phyloP scores from a whole-genome alignment of 2,329 filamentous ascomycete species.

The Podosphaera aphanis region DNA sequence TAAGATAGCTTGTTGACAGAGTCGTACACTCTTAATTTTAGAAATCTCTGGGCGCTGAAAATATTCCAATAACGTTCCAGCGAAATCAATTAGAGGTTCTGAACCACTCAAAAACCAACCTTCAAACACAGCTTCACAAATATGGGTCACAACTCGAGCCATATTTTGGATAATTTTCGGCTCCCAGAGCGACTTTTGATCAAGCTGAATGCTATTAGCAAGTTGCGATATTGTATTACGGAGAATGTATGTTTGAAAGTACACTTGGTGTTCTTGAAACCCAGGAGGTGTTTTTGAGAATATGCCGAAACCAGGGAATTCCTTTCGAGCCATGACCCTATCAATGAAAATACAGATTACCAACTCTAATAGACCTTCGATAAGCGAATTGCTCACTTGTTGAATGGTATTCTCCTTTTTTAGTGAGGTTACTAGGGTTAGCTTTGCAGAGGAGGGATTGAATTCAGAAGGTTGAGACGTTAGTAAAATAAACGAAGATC shows the following conservation, averaged over 20 bases:
- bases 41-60: slow-evolving; percentile 67
- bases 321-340: slow-evolving; percentile 64
- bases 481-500: slow-evolving; percentile 79
- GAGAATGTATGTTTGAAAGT: slow-evolving; percentile 79
- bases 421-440: slow-evolving; percentile 39
- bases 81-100: slow-evolving; percentile 62
- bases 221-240: slow-evolving; percentile 51
- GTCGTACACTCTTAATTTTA: slow-evolving; percentile 61
- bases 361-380: slow-evolving; percentile 56
- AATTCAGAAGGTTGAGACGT: slow-evolving; percentile 42
- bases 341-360: slow-evolving; percentile 63
- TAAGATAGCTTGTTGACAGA: slow-evolving; percentile 65
- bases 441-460: slow-evolving; percentile 32
- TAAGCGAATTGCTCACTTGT: slow-evolving; percentile 41
- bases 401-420: slow-evolving; percentile 26
- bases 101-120: slow-evolving; percentile 89
- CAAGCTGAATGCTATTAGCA: slow-evolving; percentile 42
- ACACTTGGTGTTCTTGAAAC: slow-evolving; percentile 82
- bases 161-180: slow-evolving; percentile 72
- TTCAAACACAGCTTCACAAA: slow-evolving; percentile 80
- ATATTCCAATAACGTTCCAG: slow-evolving; percentile 67
- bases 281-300: slow-evolving; percentile 77
- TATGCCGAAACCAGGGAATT: slow-evolving; percentile 70
- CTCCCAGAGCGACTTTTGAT: slow-evolving; percentile 52
- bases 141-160: slow-evolving; percentile 53